Base-by-base conservation (phyloP, 495 filamentous ascomycete species). In the Daldinia childiae region DNA sequence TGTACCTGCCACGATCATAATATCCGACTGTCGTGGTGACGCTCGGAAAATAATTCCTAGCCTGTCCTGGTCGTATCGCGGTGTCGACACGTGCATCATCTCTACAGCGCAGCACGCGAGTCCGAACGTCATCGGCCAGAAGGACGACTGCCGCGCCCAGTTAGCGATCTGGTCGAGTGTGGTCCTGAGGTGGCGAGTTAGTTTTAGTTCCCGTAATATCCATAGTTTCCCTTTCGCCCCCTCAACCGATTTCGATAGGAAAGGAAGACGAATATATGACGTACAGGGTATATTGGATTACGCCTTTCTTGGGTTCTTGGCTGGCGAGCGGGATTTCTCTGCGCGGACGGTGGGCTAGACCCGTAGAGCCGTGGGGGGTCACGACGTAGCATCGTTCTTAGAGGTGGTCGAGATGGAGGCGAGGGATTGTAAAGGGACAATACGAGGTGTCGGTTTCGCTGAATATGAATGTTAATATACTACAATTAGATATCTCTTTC, bases 51-150 rank as follows among this genome's bases (percentile, higher is more conserved):
- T 98, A 79, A 98, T 98, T 74, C 94, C 94, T 39, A 98, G 87
- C 6, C 94, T 87, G 86, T 98, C 94, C 76, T 98, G 94, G 78
- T 98, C 94, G 84, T 98, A 98, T 63, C 94, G 93, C 36, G 94
- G 93, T 32, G 94, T 94, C 34, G 94, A 97, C 21, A 98, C 86
- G 80, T 98, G 94, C 94, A 98, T 98, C 94, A 98, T 98, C 80
- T 98, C 94, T 69, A 98, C 84, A 80, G 94, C 94, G 82, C 94
- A 98, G 87, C 94, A 98, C 61, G 94, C 94, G 54, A 98, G 91
- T 54, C 94, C 94, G 83, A 98, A 98, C 24, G 94, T 98, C 93
- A 98, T 96, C 76, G 94, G 94, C 94, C 94, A 98, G 60, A 98
- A 84, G 17, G 94, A 98, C 63, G 89, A 88, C 81, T 98, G 94